These are phyloP conservation scores for Coemansia umbellata DNA, from an alignment of 192 early-diverging fungal species.

Conservation along the genomic window DNA sequence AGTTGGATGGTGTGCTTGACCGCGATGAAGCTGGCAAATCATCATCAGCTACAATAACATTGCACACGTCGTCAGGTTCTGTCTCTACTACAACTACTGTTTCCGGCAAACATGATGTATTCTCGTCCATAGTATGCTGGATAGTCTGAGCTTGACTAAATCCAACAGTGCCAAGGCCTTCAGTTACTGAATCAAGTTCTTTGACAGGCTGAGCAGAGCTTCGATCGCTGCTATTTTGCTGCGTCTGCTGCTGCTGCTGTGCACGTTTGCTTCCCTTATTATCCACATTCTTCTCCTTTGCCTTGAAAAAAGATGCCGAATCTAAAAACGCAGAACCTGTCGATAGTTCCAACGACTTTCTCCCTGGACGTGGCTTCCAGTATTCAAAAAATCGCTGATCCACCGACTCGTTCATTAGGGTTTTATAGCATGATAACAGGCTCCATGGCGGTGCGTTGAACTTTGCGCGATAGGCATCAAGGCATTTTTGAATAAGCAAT, in stretches of 20 bases:
- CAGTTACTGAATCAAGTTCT: too few relatives aligned
- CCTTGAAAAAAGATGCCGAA: too few relatives aligned
- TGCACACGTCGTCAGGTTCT: too few relatives aligned
- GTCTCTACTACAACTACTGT: too few relatives aligned
- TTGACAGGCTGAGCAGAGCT: too few relatives aligned
- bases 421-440: conserved; percentile 16
- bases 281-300: not conserved
- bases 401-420: conserved; percentile 19
- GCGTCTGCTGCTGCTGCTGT: too few relatives aligned
- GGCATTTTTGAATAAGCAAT: conserved; percentile 44
- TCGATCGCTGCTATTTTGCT: too few relatives aligned
- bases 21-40: not conserved
- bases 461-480: conserved; percentile 43
- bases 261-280: too few relatives aligned
- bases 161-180: too few relatives aligned
- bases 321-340: not conserved
- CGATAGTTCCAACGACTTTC: not conserved
- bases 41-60: not conserved
- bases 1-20: not conserved
- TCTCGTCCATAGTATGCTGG: too few relatives aligned
- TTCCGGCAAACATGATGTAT: too few relatives aligned
- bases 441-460: conserved; percentile 42
- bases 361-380: conserved; percentile 30
- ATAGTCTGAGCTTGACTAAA: too few relatives aligned
- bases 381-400: conserved; percentile 31